Evolutionary conservation across 2,329 filamentous ascomycete species (phyloP), one percentile per base, ranked within the genome.

Genomic region (Juglanconis sp.): DNA sequence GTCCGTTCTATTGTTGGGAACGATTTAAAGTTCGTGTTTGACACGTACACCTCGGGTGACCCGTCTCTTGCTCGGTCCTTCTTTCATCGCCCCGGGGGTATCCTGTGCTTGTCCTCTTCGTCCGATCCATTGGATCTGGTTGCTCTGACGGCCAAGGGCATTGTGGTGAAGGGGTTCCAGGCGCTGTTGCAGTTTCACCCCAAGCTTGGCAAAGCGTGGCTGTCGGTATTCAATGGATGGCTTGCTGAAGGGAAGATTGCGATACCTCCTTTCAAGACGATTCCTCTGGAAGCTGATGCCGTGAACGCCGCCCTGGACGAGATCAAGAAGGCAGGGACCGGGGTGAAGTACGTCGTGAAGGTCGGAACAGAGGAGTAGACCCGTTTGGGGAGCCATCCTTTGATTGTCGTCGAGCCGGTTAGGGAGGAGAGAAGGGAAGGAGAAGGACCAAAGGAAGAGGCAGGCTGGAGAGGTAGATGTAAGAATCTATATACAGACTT

Each of bases 31-130:
- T 52, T 51, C 7, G 35, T 57, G 7, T 35, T 32, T 31, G 36
- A 30, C n/a, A 51, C 36, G 7, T 51, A 51, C 9, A 35, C 30
- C 46, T 24, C n/a, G 8, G 35, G 30, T 7, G 38, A 44, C n/a
- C 31, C 40, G 15, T n/a, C 10, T 13, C 31, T 44, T 40, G n/a
- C 38, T 50, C 53, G 36, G 24, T 53, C 60, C 52, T 57, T 62
- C 35, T 59, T 51, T 31, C 51, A 48, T 1, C 32, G n/a, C 15
- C 47, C 30, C 8, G 44, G n/a, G 6, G n/a, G 46, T 13, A 13
- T 51, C 31, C 46, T 54, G 24, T 17, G 4, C 17, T n/a, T 52
- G 24, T 36, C 40, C 9, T 36, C 17, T 2, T 17, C 52, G 3
- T 4, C 8, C 4, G 35, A 17, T 5, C 17, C 5, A 3, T 11